Evolutionary conservation across 768 basidiomycete genomes (phyloP), one percentile per base, ranked within the genome.

Genomic region (Pulveroboletus sp.): DNA sequence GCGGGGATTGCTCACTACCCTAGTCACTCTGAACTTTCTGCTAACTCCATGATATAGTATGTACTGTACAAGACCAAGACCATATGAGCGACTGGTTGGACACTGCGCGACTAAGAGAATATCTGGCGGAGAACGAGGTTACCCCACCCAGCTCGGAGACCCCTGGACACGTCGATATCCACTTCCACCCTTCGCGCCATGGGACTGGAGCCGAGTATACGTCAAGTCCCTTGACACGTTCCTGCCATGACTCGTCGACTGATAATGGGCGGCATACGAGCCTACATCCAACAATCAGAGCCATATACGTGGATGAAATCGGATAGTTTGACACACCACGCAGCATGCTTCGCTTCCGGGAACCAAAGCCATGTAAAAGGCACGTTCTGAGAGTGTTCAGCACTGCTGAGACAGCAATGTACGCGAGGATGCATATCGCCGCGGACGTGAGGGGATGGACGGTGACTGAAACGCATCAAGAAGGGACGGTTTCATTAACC

Each of bases 221-320:
- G 40, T 27, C 17, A 44, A 51, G 6, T 32, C 3, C 6, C 55
- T 60, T 14, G 27, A 44, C 17, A 49, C 29, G 31, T 61, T 61
- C 6, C 56, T 47, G 37, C 62, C 47, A n/a, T 50, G 37, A 34
- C 43, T 10, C 9, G 60, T 59, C 21, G 62, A 51, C 2, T 65
- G 61, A 17, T 64, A 64, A 7, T 51, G 45, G 37, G 50, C 25
- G 5, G 46, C 51, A 23, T 50, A 49, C 2, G 62, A 58, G 6
- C 29, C 60, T 61, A 27, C 1, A 20, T n/a, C 1, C 16, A 17
- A 13, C 24, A 6, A 10, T 29, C 27, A 29, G 27, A 29, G 27
- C 27, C 12, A 29, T 9, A 29, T 11, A 9, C 8, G 27, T n/a
- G n/a, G n/a, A n/a, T n/a, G n/a, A n/a, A 29, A 29, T 9, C 27